phyloP scores from a whole-genome alignment of 805 yeast genomes.

The Ogataea angusta region DNA sequence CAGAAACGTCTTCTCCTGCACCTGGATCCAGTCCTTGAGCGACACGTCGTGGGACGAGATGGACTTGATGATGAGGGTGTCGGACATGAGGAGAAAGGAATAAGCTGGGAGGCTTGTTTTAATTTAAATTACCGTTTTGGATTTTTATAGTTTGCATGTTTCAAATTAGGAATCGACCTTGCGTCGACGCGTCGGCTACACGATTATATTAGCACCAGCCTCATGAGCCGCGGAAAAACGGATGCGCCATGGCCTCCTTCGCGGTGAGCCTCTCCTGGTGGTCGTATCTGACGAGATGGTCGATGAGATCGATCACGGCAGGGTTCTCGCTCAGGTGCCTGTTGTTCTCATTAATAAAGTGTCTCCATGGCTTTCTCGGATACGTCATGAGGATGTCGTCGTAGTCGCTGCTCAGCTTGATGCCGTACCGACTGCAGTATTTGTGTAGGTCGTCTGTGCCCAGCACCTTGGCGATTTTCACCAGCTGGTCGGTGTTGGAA shows the following conservation, averaged over 20 bases:
- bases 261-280: slow-evolving; percentile 89
- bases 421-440: slow-evolving; percentile 66
- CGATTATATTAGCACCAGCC: background rate
- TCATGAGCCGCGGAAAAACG: slow-evolving; percentile 25
- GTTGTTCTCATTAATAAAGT: slow-evolving; percentile 56
- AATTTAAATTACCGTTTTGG: background rate
- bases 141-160: slow-evolving; percentile 5
- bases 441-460: slow-evolving; percentile 74
- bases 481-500: slow-evolving; percentile 87
- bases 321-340: slow-evolving; percentile 48
- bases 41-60: slow-evolving; percentile 6
- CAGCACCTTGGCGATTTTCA: slow-evolving; percentile 81
- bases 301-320: slow-evolving; percentile 66
- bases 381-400: slow-evolving; percentile 69
- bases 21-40: slow-evolving; percentile 37
- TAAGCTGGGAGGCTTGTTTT: background rate
- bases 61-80: slow-evolving; percentile 8
- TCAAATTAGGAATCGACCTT: slow-evolving; percentile 1
- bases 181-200: slow-evolving; percentile 10
- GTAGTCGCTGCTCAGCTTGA: slow-evolving; percentile 71
- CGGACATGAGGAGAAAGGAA: slow-evolving; percentile 1
- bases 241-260: slow-evolving; percentile 78
- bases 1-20: slow-evolving; percentile 47
- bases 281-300: slow-evolving; percentile 71
- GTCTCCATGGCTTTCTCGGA: slow-evolving; percentile 63